A percentile compares a stretch with the other conserved stretches of the same genome.
Conservation (phyloP, 179 eudicot genomes). For the Kewa caespitosa region DNA sequence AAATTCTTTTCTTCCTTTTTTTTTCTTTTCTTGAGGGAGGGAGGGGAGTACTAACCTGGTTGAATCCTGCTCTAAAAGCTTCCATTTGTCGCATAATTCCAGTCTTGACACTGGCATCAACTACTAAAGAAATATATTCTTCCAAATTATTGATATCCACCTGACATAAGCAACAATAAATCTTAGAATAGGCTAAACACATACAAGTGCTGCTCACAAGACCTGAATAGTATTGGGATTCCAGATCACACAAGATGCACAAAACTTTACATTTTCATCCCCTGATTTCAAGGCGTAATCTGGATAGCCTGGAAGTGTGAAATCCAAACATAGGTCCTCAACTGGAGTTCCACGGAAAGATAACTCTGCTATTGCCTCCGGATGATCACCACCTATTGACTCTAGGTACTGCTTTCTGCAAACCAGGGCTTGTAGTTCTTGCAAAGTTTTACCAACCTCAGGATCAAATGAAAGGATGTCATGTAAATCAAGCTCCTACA, state of each 20-base stretch:
- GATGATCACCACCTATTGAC: constrained; percentile 56
- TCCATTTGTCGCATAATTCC: constrained; percentile 80
- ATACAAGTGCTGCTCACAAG: background rate
- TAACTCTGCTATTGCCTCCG: constrained; percentile 53
- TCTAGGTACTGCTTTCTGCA: constrained; percentile 73
- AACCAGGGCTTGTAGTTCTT: constrained; percentile 85
- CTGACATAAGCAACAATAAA: constrained; percentile 34
- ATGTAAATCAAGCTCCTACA: constrained; percentile 97
- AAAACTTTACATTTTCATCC: constrained; percentile 56
- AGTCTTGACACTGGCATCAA: constrained; percentile 85
- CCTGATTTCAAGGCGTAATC: constrained; percentile 73
- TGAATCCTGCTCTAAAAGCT: constrained; percentile 93
- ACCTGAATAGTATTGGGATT: background rate
- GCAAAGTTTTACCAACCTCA: constrained; percentile 87
- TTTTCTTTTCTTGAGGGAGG: too few relatives aligned
- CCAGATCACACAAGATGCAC: background rate
- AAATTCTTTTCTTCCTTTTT: too few relatives aligned
- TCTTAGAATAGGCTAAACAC: background rate
- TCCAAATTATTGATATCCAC: constrained; percentile 75
- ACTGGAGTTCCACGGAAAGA: constrained; percentile 69
- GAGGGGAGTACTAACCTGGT: constrained; percentile 53
- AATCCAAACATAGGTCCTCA: constrained; percentile 90
- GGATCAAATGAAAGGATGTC: constrained; percentile 87
- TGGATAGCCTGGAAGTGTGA: constrained; percentile 91
- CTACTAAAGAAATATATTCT: constrained; percentile 79